Base-by-base conservation (phyloP, 2,329 filamentous ascomycete genomes). In the Colletotrichum trifolii region DNA sequence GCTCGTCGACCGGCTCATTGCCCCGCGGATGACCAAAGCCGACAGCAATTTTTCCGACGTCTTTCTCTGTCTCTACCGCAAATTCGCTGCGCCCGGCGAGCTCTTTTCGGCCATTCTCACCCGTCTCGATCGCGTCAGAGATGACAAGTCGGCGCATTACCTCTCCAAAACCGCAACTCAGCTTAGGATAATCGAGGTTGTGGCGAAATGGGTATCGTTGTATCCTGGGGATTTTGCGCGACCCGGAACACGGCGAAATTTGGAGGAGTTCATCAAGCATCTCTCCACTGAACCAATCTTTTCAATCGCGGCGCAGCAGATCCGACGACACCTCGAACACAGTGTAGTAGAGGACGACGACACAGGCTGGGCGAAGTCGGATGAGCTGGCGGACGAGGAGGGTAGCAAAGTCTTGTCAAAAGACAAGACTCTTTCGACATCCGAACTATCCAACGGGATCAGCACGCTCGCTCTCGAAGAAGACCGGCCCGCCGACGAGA, bases 221-320 rank as follows among this genome's bases (percentile, higher is more conserved):
- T 98, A 98, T 76, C 94, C 96, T 0, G 95, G 94, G 13, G 96
- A 99, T 76, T 97, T 98, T 81, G 94, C 94, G 1, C 89, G 91
- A 67, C 86, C 90, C 2, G 85, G 85, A 25, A 96, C 93, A 2
- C 88, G 89, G 69, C 87, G 86, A 68, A 88, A 87, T 38, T 81
- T 97, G 43, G 87, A 90, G 54, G 88, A 89, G 33, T 96, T 99
- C 72, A 90, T 97, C 40, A 79, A 82, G 15, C 86, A 89, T 45
- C 81, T 98, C n/a, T 86, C 92, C 25, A 86, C 85, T 6, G 91
- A 92, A 68, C 89, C 92, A 9, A 91, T 96, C 54, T 97, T 96
- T 76, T 89, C 92, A 17, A 89, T 92, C 15, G 93, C 94, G 3
- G 92, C 93, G 4, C 90, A 92, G 70, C 93, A 97, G 73, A 96